A percentile compares a stretch with the other conserved stretches of the same genome.
phyloP scores from a whole-genome alignment of 1,284 basidiomycete genomes.

The Fomitopsis pinicola region DNA sequence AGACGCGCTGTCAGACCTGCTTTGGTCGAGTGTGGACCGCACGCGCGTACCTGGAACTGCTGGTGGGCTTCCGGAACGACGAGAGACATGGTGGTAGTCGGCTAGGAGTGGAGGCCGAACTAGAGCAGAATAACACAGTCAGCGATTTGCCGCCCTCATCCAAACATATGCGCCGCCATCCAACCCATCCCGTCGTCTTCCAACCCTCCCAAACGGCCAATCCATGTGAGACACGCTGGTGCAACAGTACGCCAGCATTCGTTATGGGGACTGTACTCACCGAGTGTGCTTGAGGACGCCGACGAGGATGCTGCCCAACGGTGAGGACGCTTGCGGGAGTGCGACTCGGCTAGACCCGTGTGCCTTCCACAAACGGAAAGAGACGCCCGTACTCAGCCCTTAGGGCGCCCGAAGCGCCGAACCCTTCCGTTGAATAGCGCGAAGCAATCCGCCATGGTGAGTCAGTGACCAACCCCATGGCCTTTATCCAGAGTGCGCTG shows the following conservation, averaged over 20 bases:
- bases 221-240: background rate
- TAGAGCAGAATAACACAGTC: background rate
- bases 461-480: too few species aligned
- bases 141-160: conserved; percentile 2
- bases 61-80: conserved; percentile 90
- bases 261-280: background rate
- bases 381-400: background rate
- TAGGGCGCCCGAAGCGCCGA: too few species aligned
- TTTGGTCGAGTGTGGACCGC: background rate
- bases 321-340: background rate
- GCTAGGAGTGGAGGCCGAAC: background rate
- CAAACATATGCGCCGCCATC: background rate
- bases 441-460: too few species aligned
- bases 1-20: conserved; percentile 3
- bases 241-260: background rate
- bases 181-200: background rate
- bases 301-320: background rate
- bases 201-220: conserved; percentile 3
- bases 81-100: conserved; percentile 71
- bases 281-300: conserved; percentile 1
- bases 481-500: too few species aligned
- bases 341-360: background rate
- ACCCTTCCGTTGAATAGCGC: too few species aligned
- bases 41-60: conserved; percentile 77
- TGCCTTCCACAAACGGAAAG: background rate